Base-by-base conservation (phyloP, 2,329 filamentous ascomycete species). In the Fusarium devonianum region DNA sequence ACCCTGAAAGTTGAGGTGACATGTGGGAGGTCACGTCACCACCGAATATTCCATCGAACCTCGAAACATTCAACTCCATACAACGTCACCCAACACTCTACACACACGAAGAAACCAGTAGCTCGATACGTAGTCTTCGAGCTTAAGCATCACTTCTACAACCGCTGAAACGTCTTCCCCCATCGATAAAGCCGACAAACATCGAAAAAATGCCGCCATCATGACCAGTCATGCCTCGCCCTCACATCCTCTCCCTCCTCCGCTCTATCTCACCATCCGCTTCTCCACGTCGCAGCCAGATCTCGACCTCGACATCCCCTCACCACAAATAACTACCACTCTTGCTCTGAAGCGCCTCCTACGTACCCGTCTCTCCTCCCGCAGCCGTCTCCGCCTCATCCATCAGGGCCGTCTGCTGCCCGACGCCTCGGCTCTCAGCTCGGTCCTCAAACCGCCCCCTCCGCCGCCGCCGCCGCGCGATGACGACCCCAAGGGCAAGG, bases 251-350 rank as follows among this genome's bases (percentile, higher is more conserved):
- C 50, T 65, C 37, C 62, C 62, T 43, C 68, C 71, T 14, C 79
- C 79, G 23, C 79, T 96, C 47, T 85, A 88, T 65, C 80, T 97
- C 34, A 93, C 90, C 26, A 87, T 97, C 70, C 92, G 93, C 71
- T 97, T 99, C 81, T 91, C 91, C 42, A 86, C 87, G 52, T 86
- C 90, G 1, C 82, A 93, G 48, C 87, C 91, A 12, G 94, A 97
- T 70, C 82, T 97, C 28, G 82, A 87, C 29, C 82, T 97, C 52
- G 85, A 90, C 65, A 84, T 97, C 66, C 71, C 84, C 37, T 75
- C 79, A 5, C 90, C 92, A 0, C 72, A 78, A 36, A 78, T 79
- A 22, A 92, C 88, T 9, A 90, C 90, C 30, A 83, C 90, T 43
- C 82, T 91, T 45, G 84, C 87, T 2, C 81, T 97, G 48, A 96